Evolutionary conservation across 805 yeast genomes (phyloP).

Genomic region (Metschnikowia drakensbergensis): DNA sequence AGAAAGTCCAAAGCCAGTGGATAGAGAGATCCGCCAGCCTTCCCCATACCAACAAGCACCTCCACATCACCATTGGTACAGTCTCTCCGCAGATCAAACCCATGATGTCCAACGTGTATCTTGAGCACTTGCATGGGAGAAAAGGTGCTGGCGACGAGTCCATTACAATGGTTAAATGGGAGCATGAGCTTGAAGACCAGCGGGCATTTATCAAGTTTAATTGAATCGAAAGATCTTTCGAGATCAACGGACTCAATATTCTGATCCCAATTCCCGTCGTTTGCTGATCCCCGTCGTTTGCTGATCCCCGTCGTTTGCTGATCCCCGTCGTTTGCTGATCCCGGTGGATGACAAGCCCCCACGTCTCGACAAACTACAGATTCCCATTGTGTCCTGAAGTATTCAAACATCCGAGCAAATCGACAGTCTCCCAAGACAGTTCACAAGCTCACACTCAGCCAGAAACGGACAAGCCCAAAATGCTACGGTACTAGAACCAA

Average conservation of each 20-base stretch:
- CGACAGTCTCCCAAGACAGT: too few species aligned
- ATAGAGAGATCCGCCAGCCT: slow-evolving; percentile 17
- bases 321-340: too few species aligned
- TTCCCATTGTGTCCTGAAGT: too few species aligned
- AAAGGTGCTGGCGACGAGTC: slow-evolving; percentile 6
- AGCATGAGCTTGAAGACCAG: slow-evolving; percentile 7
- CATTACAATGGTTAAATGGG: slow-evolving; percentile 7
- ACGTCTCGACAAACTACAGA: too few species aligned
- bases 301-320: too few species aligned
- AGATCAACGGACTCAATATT: too few species aligned
- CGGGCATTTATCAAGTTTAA: slow-evolving; percentile 10
- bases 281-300: too few species aligned
- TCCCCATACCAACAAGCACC: slow-evolving; percentile 32
- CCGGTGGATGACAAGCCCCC: too few species aligned
- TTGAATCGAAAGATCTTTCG: background rate
- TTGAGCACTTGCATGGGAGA: slow-evolving; percentile 6
- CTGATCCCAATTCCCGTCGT: too few species aligned
- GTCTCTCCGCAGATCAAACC: slow-evolving; percentile 10
- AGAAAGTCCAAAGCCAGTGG: slow-evolving; percentile 1
- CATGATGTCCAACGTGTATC: slow-evolving; percentile 12
- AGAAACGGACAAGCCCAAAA: too few species aligned
- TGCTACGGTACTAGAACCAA: background rate
- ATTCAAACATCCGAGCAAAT: too few species aligned
- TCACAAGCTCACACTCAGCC: too few species aligned
- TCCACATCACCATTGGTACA: slow-evolving; percentile 77